A percentile compares a stretch with the other conserved stretches of the same genome.
Evolutionary conservation across 2,329 filamentous ascomycete genomes (phyloP).

Genomic region (Scedosporium dehoogii): DNA sequence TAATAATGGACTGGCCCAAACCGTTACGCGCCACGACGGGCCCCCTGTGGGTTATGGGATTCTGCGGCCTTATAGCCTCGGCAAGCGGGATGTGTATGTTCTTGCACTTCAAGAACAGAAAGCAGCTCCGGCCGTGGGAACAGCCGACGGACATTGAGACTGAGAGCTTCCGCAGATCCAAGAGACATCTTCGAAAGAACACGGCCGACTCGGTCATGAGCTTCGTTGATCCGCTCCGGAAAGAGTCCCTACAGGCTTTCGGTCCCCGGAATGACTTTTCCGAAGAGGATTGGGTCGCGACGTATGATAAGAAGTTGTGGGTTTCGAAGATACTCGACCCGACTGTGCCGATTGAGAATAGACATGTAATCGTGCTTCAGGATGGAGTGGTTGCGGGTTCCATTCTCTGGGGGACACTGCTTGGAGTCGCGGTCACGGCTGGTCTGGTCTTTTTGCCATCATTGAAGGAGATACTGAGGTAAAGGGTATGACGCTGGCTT

Average conservation of each 20-base stretch:
- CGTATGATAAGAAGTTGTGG: constrained; percentile 59
- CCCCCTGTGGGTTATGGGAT: constrained; percentile 58
- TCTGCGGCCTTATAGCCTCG: constrained; percentile 61
- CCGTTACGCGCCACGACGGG: constrained; percentile 59
- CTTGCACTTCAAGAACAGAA: constrained; percentile 64
- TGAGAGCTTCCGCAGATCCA: constrained; percentile 1
- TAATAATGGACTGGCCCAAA: constrained; percentile 53
- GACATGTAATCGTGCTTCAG: constrained; percentile 17
- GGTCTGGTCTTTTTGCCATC: constrained; percentile 13
- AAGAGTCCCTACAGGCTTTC: constrained; percentile 37
- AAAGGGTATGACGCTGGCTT: no score
- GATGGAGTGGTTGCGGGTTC: constrained; percentile 18
- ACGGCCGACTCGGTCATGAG: constrained; percentile 9
- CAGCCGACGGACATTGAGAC: constrained; percentile 37
- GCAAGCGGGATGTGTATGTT: constrained; percentile 76
- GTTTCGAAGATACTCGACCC: constrained; percentile 63
- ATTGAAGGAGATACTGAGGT: background rate
- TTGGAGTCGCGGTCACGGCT: constrained; percentile 15
- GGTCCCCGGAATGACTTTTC: constrained; percentile 54
- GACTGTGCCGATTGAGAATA: constrained; percentile 14
- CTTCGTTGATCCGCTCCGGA: constrained; percentile 14
- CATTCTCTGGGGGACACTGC: constrained; percentile 15
- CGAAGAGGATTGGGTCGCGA: constrained; percentile 66
- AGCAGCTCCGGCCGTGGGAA: constrained; percentile 68
- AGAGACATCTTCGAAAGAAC: constrained; percentile 9